Evolutionary conservation across 345 rosid genomes (phyloP), one percentile per base, ranked within the genome.

Genomic region (Erysimum cheiranthoides): DNA sequence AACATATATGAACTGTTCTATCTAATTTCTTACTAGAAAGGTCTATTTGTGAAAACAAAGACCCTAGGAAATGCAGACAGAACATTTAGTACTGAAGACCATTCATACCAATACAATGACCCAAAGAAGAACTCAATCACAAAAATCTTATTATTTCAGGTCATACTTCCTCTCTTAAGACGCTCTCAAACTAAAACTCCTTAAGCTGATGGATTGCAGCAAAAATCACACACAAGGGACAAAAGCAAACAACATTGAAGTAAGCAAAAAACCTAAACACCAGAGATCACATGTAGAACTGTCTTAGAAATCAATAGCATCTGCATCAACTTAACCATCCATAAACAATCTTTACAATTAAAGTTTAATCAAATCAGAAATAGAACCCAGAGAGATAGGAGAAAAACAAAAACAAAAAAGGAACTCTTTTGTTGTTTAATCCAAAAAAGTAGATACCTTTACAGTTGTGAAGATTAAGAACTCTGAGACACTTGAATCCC

Each of bases 401-500:
- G n/a, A n/a, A 14, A 21, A 21, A 21, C 25, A 35, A 18, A 8
- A 4, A 30, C 0, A 36, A 18, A 35, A 60, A 36, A 5, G 18
- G 4, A 50, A 50, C 13, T 13, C n/a, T 74, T 49, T 60, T 38
- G 25, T 8, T 57, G 25, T 75, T 46, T 7, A 17, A 45, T 2
- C 10, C 34, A 43, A 13, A 31, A 70, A 12, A 28, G 12, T 52
- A 14, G 36, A 3, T 62, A 77, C 81, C 81, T 87, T 87, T 88
- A 84, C 98, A 94, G 73, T 86, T 78, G 16, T 84, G 88, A 70
- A 92, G 77, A 76, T 74, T 79, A 32, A 92, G 92, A 46, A 89
- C 76, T 70, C 80, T 82, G 70, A 94, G 73, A 78, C 73, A 84
- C 76, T 80, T 86, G 73, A 94, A 90, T 5, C 90, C 97, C 53